A percentile compares a stretch with the other conserved stretches of the same genome.
Evolutionary conservation across 352 stramenopile species (phyloP).

Genomic region (Globisporangium iwayamae): DNA sequence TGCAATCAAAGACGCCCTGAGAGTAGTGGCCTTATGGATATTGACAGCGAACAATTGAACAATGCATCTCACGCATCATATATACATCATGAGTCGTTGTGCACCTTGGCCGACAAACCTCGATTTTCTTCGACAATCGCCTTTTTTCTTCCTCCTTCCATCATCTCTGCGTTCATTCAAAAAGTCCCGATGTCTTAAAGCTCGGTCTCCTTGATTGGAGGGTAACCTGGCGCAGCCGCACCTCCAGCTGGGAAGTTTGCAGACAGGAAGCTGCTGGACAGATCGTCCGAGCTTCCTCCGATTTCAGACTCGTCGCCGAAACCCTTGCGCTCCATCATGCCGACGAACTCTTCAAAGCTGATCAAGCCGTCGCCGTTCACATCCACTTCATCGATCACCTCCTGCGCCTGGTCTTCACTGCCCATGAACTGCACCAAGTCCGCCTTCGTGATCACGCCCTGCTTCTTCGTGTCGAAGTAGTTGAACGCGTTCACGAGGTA

Average conservation of each 20-base stretch:
- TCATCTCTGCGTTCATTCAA: not conserved
- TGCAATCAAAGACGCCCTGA: not conserved
- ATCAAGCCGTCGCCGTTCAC: constrained; percentile 89
- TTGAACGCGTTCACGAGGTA: constrained; percentile 89
- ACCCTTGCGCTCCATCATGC: constrained; percentile 87
- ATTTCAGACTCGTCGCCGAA: constrained; percentile 72
- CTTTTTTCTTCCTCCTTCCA: not conserved
- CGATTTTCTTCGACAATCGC: constrained; percentile 10
- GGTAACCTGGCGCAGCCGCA: constrained; percentile 17
- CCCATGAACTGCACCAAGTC: constrained; percentile 92
- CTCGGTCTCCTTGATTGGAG: constrained; percentile 71
- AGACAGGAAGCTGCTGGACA: constrained; percentile 49
- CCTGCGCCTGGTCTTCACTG: constrained; percentile 87
- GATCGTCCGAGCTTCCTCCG: constrained; percentile 52
- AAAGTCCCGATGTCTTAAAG: constrained; percentile 34
- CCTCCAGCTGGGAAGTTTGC: constrained; percentile 28
- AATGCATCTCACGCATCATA: constrained; percentile 9
- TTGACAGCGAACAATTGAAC: constrained; percentile 5
- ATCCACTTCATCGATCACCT: constrained; percentile 92
- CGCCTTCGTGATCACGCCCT: constrained; percentile 81
- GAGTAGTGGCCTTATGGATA: constrained; percentile 3
- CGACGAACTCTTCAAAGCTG: constrained; percentile 92
- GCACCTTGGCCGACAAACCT: constrained; percentile 3
- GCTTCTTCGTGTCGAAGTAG: constrained; percentile 88
- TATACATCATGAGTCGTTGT: constrained; percentile 15